Conservation (phyloP, 2,329 filamentous ascomycete species). For the Alternaria gaisen region DNA sequence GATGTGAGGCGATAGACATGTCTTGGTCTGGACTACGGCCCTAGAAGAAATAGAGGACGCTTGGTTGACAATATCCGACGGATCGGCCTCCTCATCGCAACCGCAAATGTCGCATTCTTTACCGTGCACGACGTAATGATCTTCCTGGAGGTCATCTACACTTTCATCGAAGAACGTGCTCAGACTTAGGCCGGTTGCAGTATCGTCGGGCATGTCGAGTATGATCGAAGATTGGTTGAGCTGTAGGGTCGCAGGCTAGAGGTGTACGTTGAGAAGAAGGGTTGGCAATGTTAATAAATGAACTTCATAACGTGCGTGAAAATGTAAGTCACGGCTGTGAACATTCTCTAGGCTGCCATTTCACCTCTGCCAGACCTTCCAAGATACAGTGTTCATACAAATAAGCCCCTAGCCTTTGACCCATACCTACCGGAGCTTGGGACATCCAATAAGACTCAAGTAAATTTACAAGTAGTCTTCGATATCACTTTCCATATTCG, state of each 20-base stretch:
- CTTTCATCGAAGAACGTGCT: not conserved
- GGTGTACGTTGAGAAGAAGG: not conserved
- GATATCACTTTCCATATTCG: too few species aligned
- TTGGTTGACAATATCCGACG: not conserved
- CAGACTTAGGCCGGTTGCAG: not conserved
- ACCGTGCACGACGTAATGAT: not conserved
- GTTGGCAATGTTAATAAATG: not conserved
- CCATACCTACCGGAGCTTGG: too few species aligned
- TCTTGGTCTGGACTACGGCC: not conserved
- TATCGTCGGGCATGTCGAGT: not conserved
- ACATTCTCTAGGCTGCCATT: not conserved
- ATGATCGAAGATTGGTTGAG: not conserved
- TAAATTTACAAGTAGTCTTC: not conserved
- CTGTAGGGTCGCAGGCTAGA: not conserved
- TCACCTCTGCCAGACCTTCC: not conserved
- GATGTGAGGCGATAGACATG: not conserved
- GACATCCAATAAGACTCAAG: not conserved
- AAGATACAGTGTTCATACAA: not conserved
- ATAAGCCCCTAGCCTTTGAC: too few species aligned
- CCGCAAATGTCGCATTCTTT: not conserved
- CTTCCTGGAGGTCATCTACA: not conserved
- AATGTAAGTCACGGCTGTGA: not conserved
- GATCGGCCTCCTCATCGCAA: not conserved
- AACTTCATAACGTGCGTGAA: not conserved
- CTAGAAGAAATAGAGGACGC: not conserved